Evolutionary conservation across 2,329 filamentous ascomycete genomes (phyloP), one percentile per base, ranked within the genome.

Genomic region (Scedosporium aurantiacum): DNA sequence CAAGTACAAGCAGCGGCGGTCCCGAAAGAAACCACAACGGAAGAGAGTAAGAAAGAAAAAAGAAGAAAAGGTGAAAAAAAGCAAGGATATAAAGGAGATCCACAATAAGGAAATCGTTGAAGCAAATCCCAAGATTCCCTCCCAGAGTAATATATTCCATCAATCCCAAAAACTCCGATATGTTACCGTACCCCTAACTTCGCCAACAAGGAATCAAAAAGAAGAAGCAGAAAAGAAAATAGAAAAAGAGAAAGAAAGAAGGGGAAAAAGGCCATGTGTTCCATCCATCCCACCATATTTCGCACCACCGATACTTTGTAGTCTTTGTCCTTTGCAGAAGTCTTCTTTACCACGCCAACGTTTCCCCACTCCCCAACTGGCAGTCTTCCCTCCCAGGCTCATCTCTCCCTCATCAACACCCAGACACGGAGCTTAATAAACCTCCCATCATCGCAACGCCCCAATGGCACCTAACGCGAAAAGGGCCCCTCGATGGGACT

Each of bases 401-500:
- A 21, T 52, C 47, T 52, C 28, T 32, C 8, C 28, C 28, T 32
- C 7, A 8, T 32, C 6, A n/a, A n/a, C n/a, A 32, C 28, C 10
- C 28, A 2, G 28, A 32, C 28, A 32, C 6, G 28, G 28, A 32
- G 28, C 10, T 10, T 8, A 32, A 5, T 32, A 32, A 6, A 32
- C 7, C 28, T 8, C 28, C 28, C 28, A 8, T 8, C 6, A 1
- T 32, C 28, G 2, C 47, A 14, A 52, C 21, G n/a, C n/a, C 12
- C 7, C 14, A 37, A 14, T 14, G n/a, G 37, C 32, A 23, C 18
- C 40, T 61, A 61, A 37, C 52, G 60, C 10, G 50, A 45, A 12
- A 6, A n/a, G 37, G 69, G 65, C 6, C 62, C 67, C 55, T 84
- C 81, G 37, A 83, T 75, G 1, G 84, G 84, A 67, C 84, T 87